Evolutionary conservation across 2,329 filamentous ascomycete genomes (phyloP), one percentile per base, ranked within the genome.

Genomic region (Teratosphaeria viscida): DNA sequence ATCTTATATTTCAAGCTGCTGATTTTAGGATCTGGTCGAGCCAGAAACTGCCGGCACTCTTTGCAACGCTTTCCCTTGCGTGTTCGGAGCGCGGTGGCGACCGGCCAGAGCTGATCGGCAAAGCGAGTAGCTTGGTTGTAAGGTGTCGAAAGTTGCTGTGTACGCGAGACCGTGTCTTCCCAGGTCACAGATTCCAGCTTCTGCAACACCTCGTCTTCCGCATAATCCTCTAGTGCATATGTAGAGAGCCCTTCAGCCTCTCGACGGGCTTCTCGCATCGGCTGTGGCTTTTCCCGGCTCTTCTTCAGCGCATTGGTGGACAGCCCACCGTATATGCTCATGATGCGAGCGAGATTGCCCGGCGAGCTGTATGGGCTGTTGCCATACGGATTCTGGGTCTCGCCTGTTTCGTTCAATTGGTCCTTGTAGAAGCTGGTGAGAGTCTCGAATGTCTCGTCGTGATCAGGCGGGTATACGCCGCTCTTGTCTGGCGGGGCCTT

Each of bases 1-100:
- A 99, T 96, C 68, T 92, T 89, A 81, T 94, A 97, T 34, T 92
- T 87, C 6, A 89, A 94, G 57, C 88, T 92, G 54, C 85, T 85
- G 35, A 95, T 86, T 74, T 97, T 99, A 61, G 86, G 84, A 74
- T 99, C 94, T 14, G 92, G 94, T 72, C 95, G 95, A 62, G 90
- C 89, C 66, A 99, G 87, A 71, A 97, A 96, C 76, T 97, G 92
- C 12, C 94, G 87, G 75, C 94, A 99, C 11, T 87, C 83, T 56
- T 90, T 88, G 74, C 94, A 99, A 54, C 94, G 89, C 76, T 96
- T 97, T 23, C 90, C 91, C 43, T 92, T 88, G 71, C 96, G 96
- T 0, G 92, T 95, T 59, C 90, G 87, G 14, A 99, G 83, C 2
- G 95, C 82, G 16, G 89, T 87, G 0, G 92, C 87, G 14, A 92